A percentile compares a stretch with the other conserved stretches of the same genome.
Evolutionary conservation across 108 stramenopile genomes (phyloP).

Genomic region (Nannochloropsis granulata): DNA sequence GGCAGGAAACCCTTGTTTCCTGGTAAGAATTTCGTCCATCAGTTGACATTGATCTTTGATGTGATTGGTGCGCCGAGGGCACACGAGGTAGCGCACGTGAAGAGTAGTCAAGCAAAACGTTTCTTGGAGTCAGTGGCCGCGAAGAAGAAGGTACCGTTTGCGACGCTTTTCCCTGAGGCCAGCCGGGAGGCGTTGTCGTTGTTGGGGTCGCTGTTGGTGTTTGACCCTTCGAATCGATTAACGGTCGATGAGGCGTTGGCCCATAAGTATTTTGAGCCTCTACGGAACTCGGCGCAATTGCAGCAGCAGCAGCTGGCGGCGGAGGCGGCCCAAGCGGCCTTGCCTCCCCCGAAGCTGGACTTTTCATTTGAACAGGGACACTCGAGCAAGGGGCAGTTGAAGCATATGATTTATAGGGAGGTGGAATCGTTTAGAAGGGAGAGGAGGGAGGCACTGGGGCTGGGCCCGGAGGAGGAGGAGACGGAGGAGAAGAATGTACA

Average conservation of each 20-base stretch:
- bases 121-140: slow-evolving; percentile 29
- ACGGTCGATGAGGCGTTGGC: slow-evolving; percentile 35
- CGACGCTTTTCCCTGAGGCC: slow-evolving; percentile 30
- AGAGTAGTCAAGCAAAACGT: slow-evolving; percentile 38
- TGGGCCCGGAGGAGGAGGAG: background rate
- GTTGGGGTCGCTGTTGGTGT: slow-evolving; percentile 28
- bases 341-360: background rate
- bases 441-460: background rate
- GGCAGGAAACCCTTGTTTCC: slow-evolving; percentile 69
- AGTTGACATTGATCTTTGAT: slow-evolving; percentile 81
- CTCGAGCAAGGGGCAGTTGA: background rate
- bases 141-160: slow-evolving; percentile 14
- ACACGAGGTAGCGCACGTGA: slow-evolving; percentile 36
- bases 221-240: slow-evolving; percentile 36
- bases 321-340: background rate
- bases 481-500: background rate
- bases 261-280: slow-evolving; percentile 39
- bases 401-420: background rate
- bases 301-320: background rate
- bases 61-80: slow-evolving; percentile 60
- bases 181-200: slow-evolving; percentile 26
- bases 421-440: background rate
- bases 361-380: background rate
- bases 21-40: slow-evolving; percentile 80
- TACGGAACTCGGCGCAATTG: slow-evolving; percentile 1